Evolutionary conservation across 1,139 yeast species (phyloP).

Genomic region (Protomyces gravidus): DNA sequence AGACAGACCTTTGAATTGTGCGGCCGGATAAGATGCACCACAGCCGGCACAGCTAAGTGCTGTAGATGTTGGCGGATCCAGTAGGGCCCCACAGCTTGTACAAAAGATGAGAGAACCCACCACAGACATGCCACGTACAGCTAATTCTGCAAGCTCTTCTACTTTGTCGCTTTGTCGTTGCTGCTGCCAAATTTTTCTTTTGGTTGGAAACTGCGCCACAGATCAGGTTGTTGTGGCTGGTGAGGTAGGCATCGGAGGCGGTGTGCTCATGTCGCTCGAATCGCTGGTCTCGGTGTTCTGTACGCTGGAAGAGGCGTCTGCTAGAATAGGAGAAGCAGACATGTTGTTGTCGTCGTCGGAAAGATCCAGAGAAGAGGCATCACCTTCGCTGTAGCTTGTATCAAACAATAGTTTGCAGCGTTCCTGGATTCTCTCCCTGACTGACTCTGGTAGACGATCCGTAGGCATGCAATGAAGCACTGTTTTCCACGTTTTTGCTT

Average conservation of each 20-base stretch:
- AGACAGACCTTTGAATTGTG: conserved; percentile 68
- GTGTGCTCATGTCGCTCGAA: too few relatives aligned
- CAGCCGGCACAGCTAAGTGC: conserved; percentile 66
- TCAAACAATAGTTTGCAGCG: not conserved
- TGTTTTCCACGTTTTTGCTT: not conserved
- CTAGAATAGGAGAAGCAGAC: too few relatives aligned
- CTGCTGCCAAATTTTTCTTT: not conserved
- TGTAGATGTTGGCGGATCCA: conserved; percentile 56
- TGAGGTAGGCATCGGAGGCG: too few relatives aligned
- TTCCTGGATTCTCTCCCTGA: not conserved
- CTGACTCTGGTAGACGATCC: not conserved
- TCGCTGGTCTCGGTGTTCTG: too few relatives aligned
- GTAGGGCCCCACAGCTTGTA: conserved; percentile 83
- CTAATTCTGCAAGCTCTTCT: too few relatives aligned
- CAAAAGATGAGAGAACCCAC: conserved; percentile 95
- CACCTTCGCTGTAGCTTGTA: not conserved
- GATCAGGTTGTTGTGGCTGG: not conserved
- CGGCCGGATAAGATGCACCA: conserved; percentile 50
- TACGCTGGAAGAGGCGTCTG: too few relatives aligned
- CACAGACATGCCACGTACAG: conserved; percentile 82
- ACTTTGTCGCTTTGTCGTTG: too few relatives aligned
- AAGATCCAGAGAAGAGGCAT: not conserved
- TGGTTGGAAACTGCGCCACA: not conserved
- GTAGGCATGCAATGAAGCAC: not conserved
- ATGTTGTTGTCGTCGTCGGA: not conserved